phyloP scores from a whole-genome alignment of 2,329 filamentous ascomycete genomes.

The Periconia sp. region DNA sequence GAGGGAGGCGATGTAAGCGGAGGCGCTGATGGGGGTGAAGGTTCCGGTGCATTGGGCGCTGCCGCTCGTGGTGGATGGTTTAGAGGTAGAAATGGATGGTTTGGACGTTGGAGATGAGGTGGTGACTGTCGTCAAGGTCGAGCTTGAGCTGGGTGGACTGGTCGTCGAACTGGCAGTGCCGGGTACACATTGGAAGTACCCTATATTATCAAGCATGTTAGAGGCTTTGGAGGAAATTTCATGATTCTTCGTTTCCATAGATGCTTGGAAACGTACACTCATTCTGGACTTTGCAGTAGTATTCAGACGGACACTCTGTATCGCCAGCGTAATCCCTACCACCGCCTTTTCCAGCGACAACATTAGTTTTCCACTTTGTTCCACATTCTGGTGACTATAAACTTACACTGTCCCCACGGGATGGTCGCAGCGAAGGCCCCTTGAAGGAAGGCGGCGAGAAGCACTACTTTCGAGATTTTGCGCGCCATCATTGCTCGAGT shows the following conservation, averaged over 20 bases:
- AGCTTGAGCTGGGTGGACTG: background rate
- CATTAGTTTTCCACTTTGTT: background rate
- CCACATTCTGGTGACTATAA: background rate
- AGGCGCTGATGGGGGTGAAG: conserved; percentile 51
- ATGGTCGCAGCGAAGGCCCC: conserved; percentile 8
- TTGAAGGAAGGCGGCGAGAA: conserved; percentile 12
- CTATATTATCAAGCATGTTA: background rate
- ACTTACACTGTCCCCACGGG: conserved; percentile 14
- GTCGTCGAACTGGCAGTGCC: conserved; percentile 3
- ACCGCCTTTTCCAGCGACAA: conserved; percentile 5
- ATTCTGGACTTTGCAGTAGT: conserved; percentile 14
- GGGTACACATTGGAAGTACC: conserved; percentile 13
- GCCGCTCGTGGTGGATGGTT: conserved; percentile 10
- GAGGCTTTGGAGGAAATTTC: background rate
- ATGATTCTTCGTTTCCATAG: background rate
- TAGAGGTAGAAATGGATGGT: background rate
- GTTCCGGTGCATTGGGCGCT: conserved; percentile 43
- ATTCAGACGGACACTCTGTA: conserved; percentile 9
- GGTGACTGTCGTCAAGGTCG: background rate
- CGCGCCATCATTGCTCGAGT: conserved; percentile 5
- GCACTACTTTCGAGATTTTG: conserved; percentile 4
- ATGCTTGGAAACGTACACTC: conserved; percentile 7
- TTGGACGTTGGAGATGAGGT: conserved; percentile 1
- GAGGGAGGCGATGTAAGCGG: conserved; percentile 51
- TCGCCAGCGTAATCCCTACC: conserved; percentile 12